Percentiles rank a stretch among this genome's conserved stretches.
phyloP scores from a whole-genome alignment of 2,329 filamentous ascomycete genomes.

The Orbilia oligospora region DNA sequence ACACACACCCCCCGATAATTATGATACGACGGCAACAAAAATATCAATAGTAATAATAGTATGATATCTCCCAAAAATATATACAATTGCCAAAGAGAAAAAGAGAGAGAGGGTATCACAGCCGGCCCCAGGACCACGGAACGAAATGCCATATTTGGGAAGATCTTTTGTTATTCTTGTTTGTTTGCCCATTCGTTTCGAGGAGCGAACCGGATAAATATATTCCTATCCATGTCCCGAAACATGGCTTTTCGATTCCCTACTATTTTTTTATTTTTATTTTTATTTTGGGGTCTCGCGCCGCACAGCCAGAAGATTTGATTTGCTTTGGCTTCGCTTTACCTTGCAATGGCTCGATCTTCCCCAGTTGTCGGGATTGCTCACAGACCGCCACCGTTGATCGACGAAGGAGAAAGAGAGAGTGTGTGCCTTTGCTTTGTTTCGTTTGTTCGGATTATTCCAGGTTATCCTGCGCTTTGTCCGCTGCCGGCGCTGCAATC shows the following conservation, averaged over 20 bases:
- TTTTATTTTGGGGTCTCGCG: no score
- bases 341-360: not conserved
- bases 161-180: no score
- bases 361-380: not conserved
- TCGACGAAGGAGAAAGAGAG: no score
- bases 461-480: not conserved
- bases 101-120: no score
- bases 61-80: slow-evolving; percentile 36
- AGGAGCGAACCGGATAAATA: slow-evolving; percentile 10
- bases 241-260: slow-evolving; percentile 11
- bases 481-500: no score
- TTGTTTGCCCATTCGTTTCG: slow-evolving; percentile 31
- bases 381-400: no score
- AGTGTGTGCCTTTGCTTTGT: no score
- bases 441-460: not conserved
- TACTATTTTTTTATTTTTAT: no score
- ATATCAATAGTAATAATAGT: not conserved
- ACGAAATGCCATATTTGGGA: slow-evolving; percentile 2
- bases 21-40: no score
- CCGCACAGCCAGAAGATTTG: no score
- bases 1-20: no score
- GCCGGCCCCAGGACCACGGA: slow-evolving; percentile 10
- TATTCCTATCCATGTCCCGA: slow-evolving; percentile 1
- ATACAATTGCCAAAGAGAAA: slow-evolving; percentile 15
- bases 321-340: no score